Conservation (phyloP, 805 yeast species). For the Debaryomyces prosopidis region DNA sequence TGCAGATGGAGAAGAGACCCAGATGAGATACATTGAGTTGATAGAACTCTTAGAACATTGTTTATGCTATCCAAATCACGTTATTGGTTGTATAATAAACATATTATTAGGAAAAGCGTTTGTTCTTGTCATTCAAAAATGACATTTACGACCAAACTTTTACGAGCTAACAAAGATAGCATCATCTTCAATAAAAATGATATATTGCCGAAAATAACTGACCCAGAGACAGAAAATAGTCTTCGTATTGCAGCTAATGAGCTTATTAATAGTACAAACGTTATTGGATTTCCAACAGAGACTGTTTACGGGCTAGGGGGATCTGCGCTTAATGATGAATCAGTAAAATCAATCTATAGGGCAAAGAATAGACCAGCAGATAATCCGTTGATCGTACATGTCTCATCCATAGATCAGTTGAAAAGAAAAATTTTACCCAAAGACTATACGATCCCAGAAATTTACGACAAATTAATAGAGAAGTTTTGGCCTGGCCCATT, state of each 20-base stretch:
- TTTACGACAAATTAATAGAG: slow-evolving; percentile 63
- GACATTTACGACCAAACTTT: slow-evolving; percentile 33
- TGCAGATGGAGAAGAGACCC: background rate
- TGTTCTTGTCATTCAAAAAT: slow-evolving; percentile 1
- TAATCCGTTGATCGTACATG: slow-evolving; percentile 90
- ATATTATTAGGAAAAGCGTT: background rate
- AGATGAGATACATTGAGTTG: background rate
- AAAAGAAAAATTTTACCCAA: slow-evolving; percentile 54
- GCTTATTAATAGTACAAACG: slow-evolving; percentile 50
- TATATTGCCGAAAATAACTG: slow-evolving; percentile 46
- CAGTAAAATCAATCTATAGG: slow-evolving; percentile 73
- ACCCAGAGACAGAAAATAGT: slow-evolving; percentile 50
- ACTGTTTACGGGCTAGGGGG: slow-evolving; percentile 97
- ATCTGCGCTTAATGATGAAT: slow-evolving; percentile 68
- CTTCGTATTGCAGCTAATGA: slow-evolving; percentile 60
- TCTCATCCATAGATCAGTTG: slow-evolving; percentile 75
- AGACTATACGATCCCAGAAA: slow-evolving; percentile 58
- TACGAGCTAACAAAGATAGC: slow-evolving; percentile 54
- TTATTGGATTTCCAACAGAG: slow-evolving; percentile 94
- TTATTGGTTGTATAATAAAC: background rate
- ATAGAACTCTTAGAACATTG: background rate
- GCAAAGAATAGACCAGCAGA: slow-evolving; percentile 96
- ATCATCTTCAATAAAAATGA: slow-evolving; percentile 50
- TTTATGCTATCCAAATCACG: background rate
- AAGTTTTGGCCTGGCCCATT: slow-evolving; percentile 96